These are phyloP conservation scores for Leavenworthia alabamica DNA, from an alignment of 345 rosid genomes.

Conservation along the genomic window DNA sequence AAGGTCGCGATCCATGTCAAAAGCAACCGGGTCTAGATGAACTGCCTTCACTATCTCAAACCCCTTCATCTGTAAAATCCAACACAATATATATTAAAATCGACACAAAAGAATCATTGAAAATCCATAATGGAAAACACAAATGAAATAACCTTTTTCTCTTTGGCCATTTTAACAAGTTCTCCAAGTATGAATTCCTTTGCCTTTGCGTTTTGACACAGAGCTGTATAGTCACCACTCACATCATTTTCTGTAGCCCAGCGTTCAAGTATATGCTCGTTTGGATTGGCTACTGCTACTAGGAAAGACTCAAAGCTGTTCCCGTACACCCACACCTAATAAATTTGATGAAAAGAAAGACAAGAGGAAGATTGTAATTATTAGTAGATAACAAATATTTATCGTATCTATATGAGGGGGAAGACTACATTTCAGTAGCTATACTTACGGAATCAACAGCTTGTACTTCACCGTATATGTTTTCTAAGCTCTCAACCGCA, in stretches of 20 bases:
- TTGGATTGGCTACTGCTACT: slow-evolving; percentile 66
- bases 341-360: slow-evolving; percentile 12
- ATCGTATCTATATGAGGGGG: neutral
- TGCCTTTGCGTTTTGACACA: slow-evolving; percentile 58
- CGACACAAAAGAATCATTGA: neutral
- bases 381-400: neutral
- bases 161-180: slow-evolving; percentile 59
- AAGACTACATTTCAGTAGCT: neutral
- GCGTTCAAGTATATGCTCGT: slow-evolving; percentile 48
- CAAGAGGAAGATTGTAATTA: neutral
- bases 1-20: slow-evolving; percentile 68
- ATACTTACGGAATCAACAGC: slow-evolving; percentile 60
- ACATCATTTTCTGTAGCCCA: slow-evolving; percentile 64
- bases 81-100: neutral
- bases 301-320: slow-evolving; percentile 81
- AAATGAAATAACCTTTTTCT: slow-evolving; percentile 53
- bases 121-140: neutral
- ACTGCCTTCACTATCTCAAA: slow-evolving; percentile 70
- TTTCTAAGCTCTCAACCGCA: slow-evolving; percentile 84
- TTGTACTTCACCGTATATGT: slow-evolving; percentile 51
- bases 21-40: slow-evolving; percentile 73
- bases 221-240: slow-evolving; percentile 45
- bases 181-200: slow-evolving; percentile 57
- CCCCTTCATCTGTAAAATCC: slow-evolving; percentile 60
- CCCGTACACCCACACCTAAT: slow-evolving; percentile 83